Percentiles rank a stretch among this genome's conserved stretches.
phyloP scores from a whole-genome alignment of 192 early-diverging fungal genomes.

The Linderina pennispora region DNA sequence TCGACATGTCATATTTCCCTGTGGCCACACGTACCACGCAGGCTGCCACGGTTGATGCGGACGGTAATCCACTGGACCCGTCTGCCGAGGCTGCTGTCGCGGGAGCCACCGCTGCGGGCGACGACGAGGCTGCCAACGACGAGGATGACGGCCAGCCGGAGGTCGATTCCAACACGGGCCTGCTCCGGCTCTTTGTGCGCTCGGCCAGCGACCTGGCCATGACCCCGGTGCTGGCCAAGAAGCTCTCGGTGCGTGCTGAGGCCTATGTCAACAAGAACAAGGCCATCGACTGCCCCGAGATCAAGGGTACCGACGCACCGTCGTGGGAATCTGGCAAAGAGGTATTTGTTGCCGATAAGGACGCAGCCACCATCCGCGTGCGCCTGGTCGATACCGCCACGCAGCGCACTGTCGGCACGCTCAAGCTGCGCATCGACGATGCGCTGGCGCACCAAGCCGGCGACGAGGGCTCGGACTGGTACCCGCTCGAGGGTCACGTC shows the following conservation, averaged over 20 bases:
- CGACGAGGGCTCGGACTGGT: slow-evolving; percentile 58
- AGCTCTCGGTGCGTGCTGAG: slow-evolving; percentile 50
- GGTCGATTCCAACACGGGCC: slow-evolving; percentile 59
- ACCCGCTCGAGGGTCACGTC: slow-evolving; percentile 46
- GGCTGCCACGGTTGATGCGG: slow-evolving; percentile 27
- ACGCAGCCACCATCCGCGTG: slow-evolving; percentile 53
- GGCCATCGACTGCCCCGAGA: slow-evolving; percentile 53
- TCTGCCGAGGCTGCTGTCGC: slow-evolving; percentile 21
- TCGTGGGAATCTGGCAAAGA: slow-evolving; percentile 70
- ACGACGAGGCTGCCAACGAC: slow-evolving; percentile 30
- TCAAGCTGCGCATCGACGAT: slow-evolving; percentile 34
- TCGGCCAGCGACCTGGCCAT: slow-evolving; percentile 61
- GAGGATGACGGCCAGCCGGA: slow-evolving; percentile 44
- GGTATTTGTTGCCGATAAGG: slow-evolving; percentile 66
- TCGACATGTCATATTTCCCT: slow-evolving; percentile 41
- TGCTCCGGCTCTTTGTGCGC: slow-evolving; percentile 60
- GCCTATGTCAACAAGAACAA: slow-evolving; percentile 50
- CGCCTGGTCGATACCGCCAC: slow-evolving; percentile 50
- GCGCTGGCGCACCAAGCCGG: slow-evolving; percentile 41
- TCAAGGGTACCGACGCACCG: slow-evolving; percentile 72
- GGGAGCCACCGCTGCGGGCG: background rate
- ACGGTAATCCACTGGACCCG: slow-evolving; percentile 37
- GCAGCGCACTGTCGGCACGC: slow-evolving; percentile 25
- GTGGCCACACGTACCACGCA: slow-evolving; percentile 36
- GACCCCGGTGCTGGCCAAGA: slow-evolving; percentile 36